These are phyloP conservation scores for Microthlaspi erraticum DNA, from an alignment of 345 rosid species.

Conservation along the genomic window DNA sequence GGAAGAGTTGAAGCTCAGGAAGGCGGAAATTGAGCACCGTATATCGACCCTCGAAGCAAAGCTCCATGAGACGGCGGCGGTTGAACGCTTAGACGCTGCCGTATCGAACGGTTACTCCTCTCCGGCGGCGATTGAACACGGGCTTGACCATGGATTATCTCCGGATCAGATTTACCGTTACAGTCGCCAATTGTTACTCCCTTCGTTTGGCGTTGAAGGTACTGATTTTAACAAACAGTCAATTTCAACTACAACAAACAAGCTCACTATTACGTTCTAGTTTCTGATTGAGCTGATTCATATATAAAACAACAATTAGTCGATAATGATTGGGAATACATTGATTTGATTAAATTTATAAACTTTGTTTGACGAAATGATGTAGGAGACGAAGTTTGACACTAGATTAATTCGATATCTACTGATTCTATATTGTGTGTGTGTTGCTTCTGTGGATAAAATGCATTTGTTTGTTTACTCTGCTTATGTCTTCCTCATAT, in stretches of 20 bases:
- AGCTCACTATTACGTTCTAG: neutral
- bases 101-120: conserved; percentile 44
- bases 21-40: conserved; percentile 61
- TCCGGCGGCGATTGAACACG: conserved; percentile 44
- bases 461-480: conserved; percentile 10
- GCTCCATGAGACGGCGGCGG: conserved; percentile 49
- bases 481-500: neutral
- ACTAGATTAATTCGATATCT: neutral
- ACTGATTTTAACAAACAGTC: neutral
- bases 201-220: conserved; percentile 92
- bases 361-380: neutral
- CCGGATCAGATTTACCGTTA: conserved; percentile 81
- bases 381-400: neutral
- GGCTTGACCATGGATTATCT: conserved; percentile 56
- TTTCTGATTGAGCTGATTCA: neutral
- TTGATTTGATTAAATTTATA: neutral
- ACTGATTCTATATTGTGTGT: neutral
- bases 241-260: neutral
- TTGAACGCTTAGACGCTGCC: conserved; percentile 40
- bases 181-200: conserved; percentile 93
- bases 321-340: neutral
- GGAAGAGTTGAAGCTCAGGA: conserved; percentile 55
- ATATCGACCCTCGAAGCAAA: conserved; percentile 70
- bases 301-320: neutral
- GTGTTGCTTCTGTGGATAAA: neutral